Evolutionary conservation across 345 rosid genomes (phyloP).

Genomic region (Syzygium oleosum): DNA sequence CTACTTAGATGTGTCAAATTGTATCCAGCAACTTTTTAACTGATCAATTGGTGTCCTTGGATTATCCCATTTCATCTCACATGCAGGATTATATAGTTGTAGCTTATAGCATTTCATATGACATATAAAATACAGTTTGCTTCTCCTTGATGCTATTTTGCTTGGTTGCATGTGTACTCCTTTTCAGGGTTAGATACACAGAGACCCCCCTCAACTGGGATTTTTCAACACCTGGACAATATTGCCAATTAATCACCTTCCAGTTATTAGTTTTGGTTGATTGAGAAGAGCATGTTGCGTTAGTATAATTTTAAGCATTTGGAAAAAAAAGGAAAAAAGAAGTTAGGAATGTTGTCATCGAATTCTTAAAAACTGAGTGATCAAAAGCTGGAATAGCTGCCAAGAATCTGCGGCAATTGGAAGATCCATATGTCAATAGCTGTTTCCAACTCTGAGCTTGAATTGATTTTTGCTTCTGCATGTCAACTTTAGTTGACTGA

Average conservation of each 20-base stretch:
- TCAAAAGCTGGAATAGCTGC: neutral
- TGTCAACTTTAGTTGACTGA: neutral
- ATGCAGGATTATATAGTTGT: neutral
- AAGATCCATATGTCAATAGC: neutral
- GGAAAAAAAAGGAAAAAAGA: neutral
- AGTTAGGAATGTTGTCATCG: neutral
- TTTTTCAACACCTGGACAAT: neutral
- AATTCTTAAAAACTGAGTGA: neutral
- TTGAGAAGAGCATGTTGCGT: neutral
- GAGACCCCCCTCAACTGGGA: neutral
- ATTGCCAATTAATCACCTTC: neutral
- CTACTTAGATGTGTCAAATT: neutral
- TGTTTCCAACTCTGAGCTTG: neutral
- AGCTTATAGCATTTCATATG: neutral
- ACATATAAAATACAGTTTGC: neutral
- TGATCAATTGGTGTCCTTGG: neutral
- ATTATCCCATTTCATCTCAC: neutral
- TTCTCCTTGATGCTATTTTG: neutral
- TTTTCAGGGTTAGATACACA: neutral
- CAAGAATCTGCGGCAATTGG: neutral
- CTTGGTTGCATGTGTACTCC: neutral
- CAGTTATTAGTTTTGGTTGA: neutral
- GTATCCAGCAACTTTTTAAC: neutral
- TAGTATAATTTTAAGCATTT: neutral
- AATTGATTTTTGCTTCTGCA: neutral